phyloP scores from a whole-genome alignment of 495 filamentous ascomycete genomes.

The Neurospora tetraspora region DNA sequence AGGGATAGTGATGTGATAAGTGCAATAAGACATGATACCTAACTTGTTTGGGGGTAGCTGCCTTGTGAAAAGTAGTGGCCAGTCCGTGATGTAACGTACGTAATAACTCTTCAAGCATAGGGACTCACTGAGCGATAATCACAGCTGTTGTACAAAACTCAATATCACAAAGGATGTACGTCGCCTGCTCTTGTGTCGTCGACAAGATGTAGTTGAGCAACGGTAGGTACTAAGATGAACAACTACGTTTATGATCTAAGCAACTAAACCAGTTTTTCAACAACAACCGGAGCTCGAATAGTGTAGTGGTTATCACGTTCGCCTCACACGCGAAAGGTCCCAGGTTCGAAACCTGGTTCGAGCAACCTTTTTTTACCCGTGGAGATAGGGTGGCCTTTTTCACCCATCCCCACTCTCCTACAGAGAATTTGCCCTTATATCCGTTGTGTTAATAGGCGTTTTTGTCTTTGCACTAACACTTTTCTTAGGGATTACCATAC shows the following conservation, averaged over 20 bases:
- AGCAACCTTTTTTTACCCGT: not conserved
- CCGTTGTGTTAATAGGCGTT: too few species aligned
- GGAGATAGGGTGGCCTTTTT: too few species aligned
- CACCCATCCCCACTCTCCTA: too few species aligned
- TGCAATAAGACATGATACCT: not conserved
- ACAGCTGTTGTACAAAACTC: not conserved
- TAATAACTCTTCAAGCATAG: not conserved
- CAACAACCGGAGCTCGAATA: not conserved
- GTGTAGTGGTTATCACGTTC: conserved; percentile 1
- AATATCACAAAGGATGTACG: too few species aligned
- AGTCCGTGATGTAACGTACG: not conserved
- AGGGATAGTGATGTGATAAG: not conserved
- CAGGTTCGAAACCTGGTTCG: not conserved
- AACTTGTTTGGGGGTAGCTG: not conserved
- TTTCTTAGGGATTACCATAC: too few species aligned
- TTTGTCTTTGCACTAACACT: too few species aligned
- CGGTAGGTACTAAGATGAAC: too few species aligned
- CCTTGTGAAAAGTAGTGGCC: not conserved
- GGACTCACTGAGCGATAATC: too few species aligned
- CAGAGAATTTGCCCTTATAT: too few species aligned
- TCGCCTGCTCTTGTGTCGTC: not conserved
- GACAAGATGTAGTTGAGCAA: not conserved
- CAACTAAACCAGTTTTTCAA: not conserved
- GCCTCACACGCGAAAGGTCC: not conserved
- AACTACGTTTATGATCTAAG: too few species aligned